Evolutionary conservation across 2,329 filamentous ascomycete species (phyloP).

Genomic region (Trichoderma citrinoviride): DNA sequence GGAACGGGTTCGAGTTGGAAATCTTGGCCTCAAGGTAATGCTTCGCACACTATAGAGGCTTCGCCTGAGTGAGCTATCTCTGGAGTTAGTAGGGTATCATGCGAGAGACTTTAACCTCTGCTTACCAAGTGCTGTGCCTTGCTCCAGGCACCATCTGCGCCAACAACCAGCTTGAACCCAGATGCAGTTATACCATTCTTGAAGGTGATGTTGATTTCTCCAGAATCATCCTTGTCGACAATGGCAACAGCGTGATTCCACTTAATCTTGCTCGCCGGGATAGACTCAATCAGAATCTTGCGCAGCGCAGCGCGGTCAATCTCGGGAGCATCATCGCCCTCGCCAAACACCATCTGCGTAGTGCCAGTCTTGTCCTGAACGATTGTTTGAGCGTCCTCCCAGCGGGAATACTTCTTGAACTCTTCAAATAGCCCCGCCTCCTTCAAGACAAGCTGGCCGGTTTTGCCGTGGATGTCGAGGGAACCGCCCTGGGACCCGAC

Average conservation of each 20-base stretch:
- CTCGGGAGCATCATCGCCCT: constrained; percentile 12
- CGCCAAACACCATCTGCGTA: constrained; percentile 33
- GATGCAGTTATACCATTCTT: constrained; percentile 31
- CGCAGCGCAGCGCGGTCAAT: constrained; percentile 48
- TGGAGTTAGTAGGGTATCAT: neutral
- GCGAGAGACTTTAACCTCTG: too few relatives aligned
- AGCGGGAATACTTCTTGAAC: constrained; percentile 46
- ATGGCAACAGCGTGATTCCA: constrained; percentile 36
- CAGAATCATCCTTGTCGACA: constrained; percentile 9
- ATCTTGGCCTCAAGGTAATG: constrained; percentile 7
- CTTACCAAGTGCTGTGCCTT: constrained; percentile 32
- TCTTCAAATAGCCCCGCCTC: constrained; percentile 49
- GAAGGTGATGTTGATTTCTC: constrained; percentile 40
- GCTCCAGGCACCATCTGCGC: constrained; percentile 41
- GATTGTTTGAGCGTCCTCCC: constrained; percentile 49
- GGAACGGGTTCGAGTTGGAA: neutral
- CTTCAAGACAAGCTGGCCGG: constrained; percentile 50
- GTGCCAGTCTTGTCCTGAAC: constrained; percentile 44
- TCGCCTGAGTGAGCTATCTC: constrained; percentile 26
- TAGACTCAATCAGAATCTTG: constrained; percentile 41
- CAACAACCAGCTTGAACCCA: constrained; percentile 42
- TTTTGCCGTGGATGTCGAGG: constrained; percentile 52
- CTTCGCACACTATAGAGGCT: constrained; percentile 16
- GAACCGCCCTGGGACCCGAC: constrained; percentile 51
- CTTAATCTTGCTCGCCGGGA: constrained; percentile 41